A percentile compares a stretch with the other conserved stretches of the same genome.
These are phyloP conservation scores for Tilletia caries DNA, from an alignment of 1,284 basidiomycete genomes.

Conservation along the genomic window DNA sequence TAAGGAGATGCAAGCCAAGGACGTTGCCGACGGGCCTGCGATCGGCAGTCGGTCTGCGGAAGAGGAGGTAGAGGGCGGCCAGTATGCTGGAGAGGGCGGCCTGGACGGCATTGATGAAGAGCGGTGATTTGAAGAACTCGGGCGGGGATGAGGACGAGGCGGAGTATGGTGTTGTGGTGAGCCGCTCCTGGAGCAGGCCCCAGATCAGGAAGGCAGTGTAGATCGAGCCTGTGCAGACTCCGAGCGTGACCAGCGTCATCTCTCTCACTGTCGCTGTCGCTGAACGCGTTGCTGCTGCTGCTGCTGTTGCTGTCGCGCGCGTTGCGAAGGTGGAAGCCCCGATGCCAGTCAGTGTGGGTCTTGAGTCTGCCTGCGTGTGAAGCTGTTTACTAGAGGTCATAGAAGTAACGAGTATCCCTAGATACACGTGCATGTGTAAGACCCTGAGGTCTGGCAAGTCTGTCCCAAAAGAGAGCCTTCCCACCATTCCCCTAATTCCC, in stretches of 20 bases:
- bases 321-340: too few relatives aligned
- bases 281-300: background rate
- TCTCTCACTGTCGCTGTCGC: background rate
- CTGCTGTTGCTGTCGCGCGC: too few relatives aligned
- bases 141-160: background rate
- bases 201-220: slow-evolving; percentile 51
- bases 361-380: too few relatives aligned
- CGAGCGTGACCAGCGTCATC: slow-evolving; percentile 31
- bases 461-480: too few relatives aligned
- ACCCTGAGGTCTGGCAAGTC: too few relatives aligned
- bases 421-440: too few relatives aligned
- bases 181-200: slow-evolving; percentile 51
- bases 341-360: too few relatives aligned
- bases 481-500: too few relatives aligned
- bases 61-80: slow-evolving; percentile 73
- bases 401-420: too few relatives aligned
- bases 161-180: slow-evolving; percentile 47
- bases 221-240: slow-evolving; percentile 44
- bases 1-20: slow-evolving; percentile 42
- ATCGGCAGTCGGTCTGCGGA: slow-evolving; percentile 57
- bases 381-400: too few relatives aligned
- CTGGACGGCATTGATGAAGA: slow-evolving; percentile 84
- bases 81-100: slow-evolving; percentile 75
- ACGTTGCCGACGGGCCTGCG: slow-evolving; percentile 22
- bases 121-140: slow-evolving; percentile 54